These are phyloP conservation scores for Wickerhamiella allomyrinae DNA, from an alignment of 805 yeast genomes.

Conservation along the genomic window DNA sequence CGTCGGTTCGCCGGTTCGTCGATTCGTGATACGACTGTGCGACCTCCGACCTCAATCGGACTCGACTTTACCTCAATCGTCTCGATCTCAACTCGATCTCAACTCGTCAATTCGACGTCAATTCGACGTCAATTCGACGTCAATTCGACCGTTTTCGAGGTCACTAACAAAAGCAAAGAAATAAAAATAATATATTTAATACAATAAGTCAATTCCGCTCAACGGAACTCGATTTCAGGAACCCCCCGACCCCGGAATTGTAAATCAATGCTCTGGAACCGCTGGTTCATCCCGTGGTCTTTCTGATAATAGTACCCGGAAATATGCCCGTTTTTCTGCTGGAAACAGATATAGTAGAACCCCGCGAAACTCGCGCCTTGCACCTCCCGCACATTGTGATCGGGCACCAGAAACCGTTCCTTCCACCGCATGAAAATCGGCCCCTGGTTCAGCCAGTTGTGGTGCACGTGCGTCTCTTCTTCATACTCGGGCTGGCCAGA, in stretches of 20 bases:
- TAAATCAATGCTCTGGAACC: conserved; percentile 4
- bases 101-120: no score
- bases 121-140: no score
- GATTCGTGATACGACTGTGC: no score
- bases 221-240: neutral
- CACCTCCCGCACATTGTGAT: conserved; percentile 46
- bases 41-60: no score
- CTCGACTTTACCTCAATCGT: no score
- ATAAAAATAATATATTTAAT: neutral
- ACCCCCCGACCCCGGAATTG: neutral
- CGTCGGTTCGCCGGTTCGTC: no score
- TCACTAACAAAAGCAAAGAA: no score
- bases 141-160: no score
- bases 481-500: conserved; percentile 12
- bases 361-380: conserved; percentile 83
- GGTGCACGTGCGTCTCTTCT: conserved; percentile 21
- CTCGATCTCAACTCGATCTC: no score
- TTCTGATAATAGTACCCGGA: conserved; percentile 56
- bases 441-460: conserved; percentile 27
- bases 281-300: conserved; percentile 6
- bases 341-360: conserved; percentile 74
- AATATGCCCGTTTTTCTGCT: conserved; percentile 59
- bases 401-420: conserved; percentile 75
- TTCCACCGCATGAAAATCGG: conserved; percentile 88
- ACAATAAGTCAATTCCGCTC: no score